Conservation (phyloP, 108 stramenopile genomes). For the Mediolabrus comicus region DNA sequence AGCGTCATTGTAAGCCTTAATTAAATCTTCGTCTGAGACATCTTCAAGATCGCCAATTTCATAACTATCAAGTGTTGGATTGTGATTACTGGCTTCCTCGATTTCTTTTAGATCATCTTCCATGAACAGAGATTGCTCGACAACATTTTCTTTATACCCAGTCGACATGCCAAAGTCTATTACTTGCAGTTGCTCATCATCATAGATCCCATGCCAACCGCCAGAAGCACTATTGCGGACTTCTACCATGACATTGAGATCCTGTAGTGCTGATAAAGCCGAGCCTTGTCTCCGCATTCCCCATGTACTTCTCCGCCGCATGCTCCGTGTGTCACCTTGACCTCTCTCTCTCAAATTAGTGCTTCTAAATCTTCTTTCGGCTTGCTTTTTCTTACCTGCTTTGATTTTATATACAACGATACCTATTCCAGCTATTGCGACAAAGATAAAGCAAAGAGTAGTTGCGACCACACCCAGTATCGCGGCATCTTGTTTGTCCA, state of each 20-base stretch:
- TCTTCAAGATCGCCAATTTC: slow-evolving; percentile 41
- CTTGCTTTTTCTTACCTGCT: slow-evolving; percentile 9
- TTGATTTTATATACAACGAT: slow-evolving; percentile 8
- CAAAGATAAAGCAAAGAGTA: slow-evolving; percentile 10
- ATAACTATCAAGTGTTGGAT: slow-evolving; percentile 16
- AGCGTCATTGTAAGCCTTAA: slow-evolving; percentile 47
- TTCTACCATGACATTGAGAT: slow-evolving; percentile 28
- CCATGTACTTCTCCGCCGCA: slow-evolving; percentile 18
- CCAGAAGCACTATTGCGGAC: slow-evolving; percentile 37
- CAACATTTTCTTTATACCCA: slow-evolving; percentile 18
- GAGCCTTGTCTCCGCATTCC: neutral
- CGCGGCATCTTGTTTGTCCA: slow-evolving; percentile 5
- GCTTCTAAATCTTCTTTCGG: neutral
- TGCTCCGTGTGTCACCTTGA: neutral
- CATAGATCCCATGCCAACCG: slow-evolving; percentile 37
- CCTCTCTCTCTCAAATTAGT: slow-evolving; percentile 13
- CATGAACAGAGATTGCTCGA: slow-evolving; percentile 44
- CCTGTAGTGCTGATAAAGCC: slow-evolving; percentile 10
- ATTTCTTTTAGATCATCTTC: slow-evolving; percentile 47
- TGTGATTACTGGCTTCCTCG: slow-evolving; percentile 23
- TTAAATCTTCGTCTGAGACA: slow-evolving; percentile 41
- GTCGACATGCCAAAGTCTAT: slow-evolving; percentile 36
- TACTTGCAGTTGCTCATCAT: slow-evolving; percentile 24
- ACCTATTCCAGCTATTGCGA: neutral
- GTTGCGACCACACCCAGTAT: slow-evolving; percentile 17